Conservation (phyloP, 306 rosid genomes). For the Myrica gale region DNA sequence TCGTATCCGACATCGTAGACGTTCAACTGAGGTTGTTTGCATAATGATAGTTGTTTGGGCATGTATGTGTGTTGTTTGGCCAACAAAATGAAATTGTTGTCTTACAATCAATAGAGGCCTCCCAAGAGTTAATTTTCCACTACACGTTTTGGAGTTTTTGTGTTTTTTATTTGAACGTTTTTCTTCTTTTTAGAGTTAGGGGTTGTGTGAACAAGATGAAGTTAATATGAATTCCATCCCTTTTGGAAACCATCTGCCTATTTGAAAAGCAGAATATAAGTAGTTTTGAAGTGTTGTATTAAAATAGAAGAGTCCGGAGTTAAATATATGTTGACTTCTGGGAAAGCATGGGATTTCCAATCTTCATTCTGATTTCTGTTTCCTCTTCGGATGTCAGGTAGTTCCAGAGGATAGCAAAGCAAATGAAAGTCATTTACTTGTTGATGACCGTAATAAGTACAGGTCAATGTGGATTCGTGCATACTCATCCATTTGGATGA, state of each 20-base stretch:
- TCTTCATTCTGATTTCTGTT: slow-evolving; percentile 12
- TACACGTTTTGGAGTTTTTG: neutral
- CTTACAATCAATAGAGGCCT: neutral
- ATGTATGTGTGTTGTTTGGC: neutral
- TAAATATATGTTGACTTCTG: neutral
- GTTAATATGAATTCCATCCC: neutral
- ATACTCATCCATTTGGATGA: slow-evolving; percentile 91
- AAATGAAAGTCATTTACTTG: slow-evolving; percentile 71
- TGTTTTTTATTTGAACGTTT: neutral
- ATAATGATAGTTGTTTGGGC: neutral
- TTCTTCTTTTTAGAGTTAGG: neutral
- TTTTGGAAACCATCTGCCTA: neutral
- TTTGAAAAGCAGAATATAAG: neutral
- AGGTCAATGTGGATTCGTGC: slow-evolving; percentile 85
- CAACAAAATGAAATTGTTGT: neutral
- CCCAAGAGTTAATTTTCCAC: neutral
- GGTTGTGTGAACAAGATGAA: neutral
- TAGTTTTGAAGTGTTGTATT: neutral
- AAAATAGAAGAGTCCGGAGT: neutral
- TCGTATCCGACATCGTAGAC: slow-evolving; percentile 68
- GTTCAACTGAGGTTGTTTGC: slow-evolving; percentile 69
- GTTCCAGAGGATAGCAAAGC: slow-evolving; percentile 58
- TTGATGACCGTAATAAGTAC: slow-evolving; percentile 79
- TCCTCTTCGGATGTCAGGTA: slow-evolving; percentile 45
- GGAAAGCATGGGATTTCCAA: neutral